Evolutionary conservation across 2,329 filamentous ascomycete species (phyloP).

Genomic region (Biscogniauxia marginata): DNA sequence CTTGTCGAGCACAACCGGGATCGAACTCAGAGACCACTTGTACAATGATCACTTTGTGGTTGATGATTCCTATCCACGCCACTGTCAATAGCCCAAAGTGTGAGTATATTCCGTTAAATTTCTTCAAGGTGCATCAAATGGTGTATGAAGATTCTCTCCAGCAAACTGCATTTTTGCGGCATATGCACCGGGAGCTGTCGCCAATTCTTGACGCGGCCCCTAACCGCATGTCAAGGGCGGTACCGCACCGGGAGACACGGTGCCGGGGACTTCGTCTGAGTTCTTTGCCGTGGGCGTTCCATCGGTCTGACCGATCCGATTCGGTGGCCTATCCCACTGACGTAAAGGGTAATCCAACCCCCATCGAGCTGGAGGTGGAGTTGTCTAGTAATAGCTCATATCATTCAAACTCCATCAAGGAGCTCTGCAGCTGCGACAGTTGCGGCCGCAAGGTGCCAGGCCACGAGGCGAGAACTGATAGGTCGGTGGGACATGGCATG

Average conservation of each 20-base stretch:
- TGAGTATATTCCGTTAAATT: constrained; percentile 59
- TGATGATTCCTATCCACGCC: constrained; percentile 62
- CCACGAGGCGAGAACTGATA: constrained; percentile 13
- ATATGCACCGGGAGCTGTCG: constrained; percentile 60
- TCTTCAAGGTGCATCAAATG: constrained; percentile 67
- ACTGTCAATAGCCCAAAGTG: constrained; percentile 50
- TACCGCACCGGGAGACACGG: constrained; percentile 10
- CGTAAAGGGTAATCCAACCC: constrained; percentile 30
- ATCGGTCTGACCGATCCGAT: constrained; percentile 5
- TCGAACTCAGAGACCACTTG: constrained; percentile 23
- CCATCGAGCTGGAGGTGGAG: constrained; percentile 22
- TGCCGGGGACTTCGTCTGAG: constrained; percentile 8
- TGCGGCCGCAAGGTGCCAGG: constrained; percentile 1
- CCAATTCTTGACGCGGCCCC: constrained; percentile 41
- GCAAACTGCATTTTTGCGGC: constrained; percentile 58
- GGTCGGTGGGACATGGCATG: constrained; percentile 8
- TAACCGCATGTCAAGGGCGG: constrained; percentile 14
- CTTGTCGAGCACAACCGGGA: constrained; percentile 29
- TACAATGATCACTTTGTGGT: constrained; percentile 54
- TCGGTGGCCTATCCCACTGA: constrained; percentile 24
- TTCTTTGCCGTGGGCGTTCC: constrained; percentile 4
- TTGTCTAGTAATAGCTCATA: constrained; percentile 27
- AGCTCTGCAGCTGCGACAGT: constrained; percentile 28
- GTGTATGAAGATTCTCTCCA: constrained; percentile 54
- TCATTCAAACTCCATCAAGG: constrained; percentile 34